phyloP scores from a whole-genome alignment of 495 filamentous ascomycete species.

The Glutinoglossum americanum region DNA sequence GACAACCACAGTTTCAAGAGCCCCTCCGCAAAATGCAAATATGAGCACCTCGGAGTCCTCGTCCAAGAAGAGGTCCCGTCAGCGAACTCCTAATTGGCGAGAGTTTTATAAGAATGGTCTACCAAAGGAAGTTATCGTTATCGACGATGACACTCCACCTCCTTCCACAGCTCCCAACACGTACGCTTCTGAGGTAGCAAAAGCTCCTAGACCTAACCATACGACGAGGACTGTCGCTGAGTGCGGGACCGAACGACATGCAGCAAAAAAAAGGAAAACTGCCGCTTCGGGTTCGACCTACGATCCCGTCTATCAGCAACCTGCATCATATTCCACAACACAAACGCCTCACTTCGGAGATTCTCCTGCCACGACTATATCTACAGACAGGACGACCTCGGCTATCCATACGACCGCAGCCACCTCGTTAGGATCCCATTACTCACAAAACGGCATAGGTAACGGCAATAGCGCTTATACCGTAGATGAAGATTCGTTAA shows the following conservation, averaged over 20 bases:
- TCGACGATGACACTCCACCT: slow-evolving; percentile 59
- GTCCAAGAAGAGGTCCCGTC: slow-evolving; percentile 16
- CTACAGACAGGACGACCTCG: slow-evolving; percentile 73
- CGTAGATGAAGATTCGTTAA: slow-evolving; percentile 27
- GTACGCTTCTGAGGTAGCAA: slow-evolving; percentile 11
- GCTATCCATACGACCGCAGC: slow-evolving; percentile 71
- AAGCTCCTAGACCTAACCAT: slow-evolving; percentile 23
- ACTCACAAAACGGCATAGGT: slow-evolving; percentile 40
- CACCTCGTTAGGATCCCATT: slow-evolving; percentile 65
- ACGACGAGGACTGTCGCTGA: slow-evolving; percentile 15
- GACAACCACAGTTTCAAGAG: slow-evolving; percentile 10
- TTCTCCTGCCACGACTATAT: slow-evolving; percentile 47
- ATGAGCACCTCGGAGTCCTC: background rate
- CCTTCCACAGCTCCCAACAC: slow-evolving; percentile 3
- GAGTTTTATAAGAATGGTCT: slow-evolving; percentile 84
- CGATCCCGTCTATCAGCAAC: slow-evolving; percentile 39
- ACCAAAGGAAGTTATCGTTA: slow-evolving; percentile 86
- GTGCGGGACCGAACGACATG: slow-evolving; percentile 25
- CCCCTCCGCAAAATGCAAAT: background rate
- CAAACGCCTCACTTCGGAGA: slow-evolving; percentile 42
- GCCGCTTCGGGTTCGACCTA: slow-evolving; percentile 33
- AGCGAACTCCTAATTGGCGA: slow-evolving; percentile 61
- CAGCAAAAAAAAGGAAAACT: slow-evolving; percentile 44
- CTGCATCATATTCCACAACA: slow-evolving; percentile 45
- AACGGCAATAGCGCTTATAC: slow-evolving; percentile 26